Evolutionary conservation across 306 rosid genomes (phyloP), one percentile per base, ranked within the genome.

Genomic region (Albizia julibrissin): DNA sequence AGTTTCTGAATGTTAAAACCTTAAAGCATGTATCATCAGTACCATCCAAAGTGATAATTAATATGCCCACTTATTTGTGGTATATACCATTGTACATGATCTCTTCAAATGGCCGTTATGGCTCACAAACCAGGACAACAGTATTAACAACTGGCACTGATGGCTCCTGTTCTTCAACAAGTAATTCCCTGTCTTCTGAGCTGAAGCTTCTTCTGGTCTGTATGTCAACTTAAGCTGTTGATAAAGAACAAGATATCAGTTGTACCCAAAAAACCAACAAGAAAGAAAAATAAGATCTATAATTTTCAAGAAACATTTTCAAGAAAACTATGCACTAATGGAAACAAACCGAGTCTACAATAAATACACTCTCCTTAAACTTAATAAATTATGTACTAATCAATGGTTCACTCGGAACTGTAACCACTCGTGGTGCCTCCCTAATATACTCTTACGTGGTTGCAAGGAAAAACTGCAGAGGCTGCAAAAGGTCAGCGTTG

Each of bases 401-500:
- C 99, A 96, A 49, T 64, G 99, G 94, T 80, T 92, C 98, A 22
- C 2, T 91, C 31, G 98, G 94, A 86, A 80, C 99, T n/a, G 75
- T 79, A 79, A 96, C 95, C 79, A 84, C 87, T 37, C 98, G 91
- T 0, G 99, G 99, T 78, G 99, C 99, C 86, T 93, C 99, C 79
- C 85, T 92, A 59, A 93, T 96, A 80, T 96, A 96, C 84, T 96
- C 98, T 69, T 96, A 98, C 99, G 94, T 96, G 47, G 99, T 96
- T 56, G 75, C 83, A 73, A 96, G 99, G 83, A 96, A 96, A 56
- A 98, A 96, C 85, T 96, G 97, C 1, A 98, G 99, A 76, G 97
- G 99, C 99, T 96, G 88, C 80, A 44, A 44, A 44, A 44, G 49
- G 49, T 44, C 49, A 44, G 15, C 49, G 82, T 65, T 49, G 64